A percentile compares a stretch with the other conserved stretches of the same genome.
Conservation (phyloP, 75 land plant species). For the Isoetes taiwanensis region DNA sequence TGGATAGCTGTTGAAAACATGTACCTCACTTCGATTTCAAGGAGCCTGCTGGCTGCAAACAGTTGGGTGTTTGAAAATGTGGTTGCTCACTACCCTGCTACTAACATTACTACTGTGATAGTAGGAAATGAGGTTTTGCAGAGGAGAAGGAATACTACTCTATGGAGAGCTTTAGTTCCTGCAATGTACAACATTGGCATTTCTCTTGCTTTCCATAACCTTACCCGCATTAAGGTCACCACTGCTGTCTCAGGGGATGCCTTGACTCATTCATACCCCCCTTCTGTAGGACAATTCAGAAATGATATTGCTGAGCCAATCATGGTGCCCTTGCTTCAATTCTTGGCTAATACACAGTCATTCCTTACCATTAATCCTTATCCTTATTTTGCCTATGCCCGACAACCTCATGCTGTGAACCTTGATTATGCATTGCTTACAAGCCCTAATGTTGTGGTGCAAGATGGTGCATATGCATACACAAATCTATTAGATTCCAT, state of each 20-base stretch:
- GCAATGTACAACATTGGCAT: constrained; percentile 49
- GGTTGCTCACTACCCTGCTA: background rate
- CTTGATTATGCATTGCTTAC: constrained; percentile 60
- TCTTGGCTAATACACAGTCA: constrained; percentile 40
- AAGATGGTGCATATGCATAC: too few species aligned
- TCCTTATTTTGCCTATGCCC: constrained; percentile 54
- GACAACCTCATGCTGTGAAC: constrained; percentile 20
- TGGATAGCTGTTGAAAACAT: background rate
- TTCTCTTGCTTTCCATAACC: constrained; percentile 20
- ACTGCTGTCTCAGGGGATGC: constrained; percentile 60
- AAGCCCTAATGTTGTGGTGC: too few species aligned
- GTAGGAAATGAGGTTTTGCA: constrained; percentile 80
- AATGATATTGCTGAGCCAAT: constrained; percentile 35
- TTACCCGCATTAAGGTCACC: constrained; percentile 65
- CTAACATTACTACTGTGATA: constrained; percentile 9
- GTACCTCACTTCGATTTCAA: background rate
- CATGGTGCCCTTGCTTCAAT: too few species aligned
- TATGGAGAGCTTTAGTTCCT: constrained; percentile 51
- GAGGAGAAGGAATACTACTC: constrained; percentile 23
- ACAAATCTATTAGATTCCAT: constrained; percentile 56
- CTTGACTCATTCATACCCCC: constrained; percentile 49
- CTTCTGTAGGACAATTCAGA: constrained; percentile 58
- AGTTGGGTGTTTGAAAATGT: background rate
- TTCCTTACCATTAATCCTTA: constrained; percentile 60
- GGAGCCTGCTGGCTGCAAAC: background rate